phyloP scores from a whole-genome alignment of 306 rosid genomes.

The Ammopiptanthus mongolicus region DNA sequence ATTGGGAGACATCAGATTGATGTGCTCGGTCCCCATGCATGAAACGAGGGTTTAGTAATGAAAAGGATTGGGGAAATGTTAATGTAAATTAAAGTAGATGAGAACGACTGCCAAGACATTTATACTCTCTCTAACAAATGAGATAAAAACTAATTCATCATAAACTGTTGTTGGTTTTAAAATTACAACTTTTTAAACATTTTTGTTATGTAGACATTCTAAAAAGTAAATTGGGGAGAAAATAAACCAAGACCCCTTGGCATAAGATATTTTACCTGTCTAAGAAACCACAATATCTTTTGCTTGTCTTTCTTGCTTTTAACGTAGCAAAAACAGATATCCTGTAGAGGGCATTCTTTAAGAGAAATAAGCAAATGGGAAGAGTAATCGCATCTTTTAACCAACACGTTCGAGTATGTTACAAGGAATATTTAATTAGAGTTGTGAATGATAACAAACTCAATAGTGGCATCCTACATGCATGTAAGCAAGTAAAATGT shows the following conservation, averaged over 20 bases:
- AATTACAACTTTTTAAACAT: background rate
- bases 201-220: background rate
- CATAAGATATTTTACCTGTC: background rate
- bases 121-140: background rate
- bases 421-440: no score
- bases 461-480: conserved; percentile 4
- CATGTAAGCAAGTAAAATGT: background rate
- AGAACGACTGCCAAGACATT: conserved; percentile 8
- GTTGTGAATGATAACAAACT: conserved; percentile 27
- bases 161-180: background rate
- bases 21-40: background rate
- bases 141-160: background rate
- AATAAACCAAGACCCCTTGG: background rate
- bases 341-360: no score
- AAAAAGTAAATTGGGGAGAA: background rate
- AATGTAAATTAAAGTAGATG: background rate
- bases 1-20: background rate
- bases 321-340: no score
- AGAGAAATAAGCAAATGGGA: no score
- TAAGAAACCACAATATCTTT: no score
- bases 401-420: no score
- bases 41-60: background rate
- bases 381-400: no score
- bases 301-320: no score
- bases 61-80: background rate